Evolutionary conservation across 306 rosid species (phyloP), one percentile per base, ranked within the genome.

Genomic region (Glycine latifolia): DNA sequence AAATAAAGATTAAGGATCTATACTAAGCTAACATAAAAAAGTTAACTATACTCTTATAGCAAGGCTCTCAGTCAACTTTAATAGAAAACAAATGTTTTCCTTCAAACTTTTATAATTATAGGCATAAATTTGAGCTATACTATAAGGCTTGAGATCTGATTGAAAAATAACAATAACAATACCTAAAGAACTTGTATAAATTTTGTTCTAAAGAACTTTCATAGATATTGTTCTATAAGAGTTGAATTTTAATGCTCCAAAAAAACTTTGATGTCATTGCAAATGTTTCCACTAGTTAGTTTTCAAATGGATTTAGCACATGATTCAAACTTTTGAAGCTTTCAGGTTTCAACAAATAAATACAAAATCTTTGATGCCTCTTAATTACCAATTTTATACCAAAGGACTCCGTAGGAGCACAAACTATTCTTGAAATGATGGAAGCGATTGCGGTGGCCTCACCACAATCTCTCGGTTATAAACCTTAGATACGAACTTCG

Each of bases 371-470:
- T 63, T 13, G 46, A 52, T 52, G 69, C 48, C 75, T 62, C 35
- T 49, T 43, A n/a, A n/a, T n/a, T n/a, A 1, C 16, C 55, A 65
- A 81, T 33, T 75, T 37, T 83, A 91, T 90, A 92, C 97, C 98
- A 94, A 81, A 92, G 91, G 79, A 91, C 95, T 86, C 87, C 61
- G 76, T 97, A 92, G 1, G 98, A 91, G 72, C 98, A 94, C 74
- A 73, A 53, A 8, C 98, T 95, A 71, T 84, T 88, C 58, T 87
- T 88, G 88, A 94, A 92, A 86, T 89, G 97, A 85, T 94, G 97
- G 87, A 94, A 94, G 83, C 97, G 89, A 79, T 80, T 91, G 67
- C 94, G 89, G 81, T 94, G n/a, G 97, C 85, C 98, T 88, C 58
- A 94, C 93, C 41, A 90, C 86, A 26, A 94, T 91, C 82, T 92